Conservation (phyloP, 768 basidiomycete genomes). For the Kwoniella shandongensis region DNA sequence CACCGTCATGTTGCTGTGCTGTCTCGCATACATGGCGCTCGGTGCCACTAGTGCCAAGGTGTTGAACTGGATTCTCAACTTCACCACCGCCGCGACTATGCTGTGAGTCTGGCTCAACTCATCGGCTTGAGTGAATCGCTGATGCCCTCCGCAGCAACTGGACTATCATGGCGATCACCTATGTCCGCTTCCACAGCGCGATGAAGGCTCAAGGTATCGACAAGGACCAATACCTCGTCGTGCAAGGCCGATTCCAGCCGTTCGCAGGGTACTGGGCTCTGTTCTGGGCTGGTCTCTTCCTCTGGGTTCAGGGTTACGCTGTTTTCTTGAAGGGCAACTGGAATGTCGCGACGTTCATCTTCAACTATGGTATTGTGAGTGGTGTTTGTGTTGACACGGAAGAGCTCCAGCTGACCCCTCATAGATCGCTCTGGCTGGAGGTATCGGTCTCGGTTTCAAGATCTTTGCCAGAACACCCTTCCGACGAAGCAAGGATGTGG, state of each 20-base stretch:
- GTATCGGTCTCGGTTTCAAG: constrained; percentile 30
- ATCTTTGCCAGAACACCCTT: constrained; percentile 24
- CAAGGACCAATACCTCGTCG: constrained; percentile 9
- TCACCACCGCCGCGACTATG: constrained; percentile 18
- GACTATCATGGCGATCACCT: constrained; percentile 28
- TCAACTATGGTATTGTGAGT: constrained; percentile 26
- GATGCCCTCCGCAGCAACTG: no score
- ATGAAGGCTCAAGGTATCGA: constrained; percentile 37
- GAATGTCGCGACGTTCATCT: constrained; percentile 20
- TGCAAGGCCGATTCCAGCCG: constrained; percentile 9
- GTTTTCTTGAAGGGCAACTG: constrained; percentile 28
- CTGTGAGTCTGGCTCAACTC: background rate
- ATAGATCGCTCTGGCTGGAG: constrained; percentile 19
- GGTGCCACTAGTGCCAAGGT: constrained; percentile 30
- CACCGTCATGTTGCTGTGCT: constrained; percentile 23
- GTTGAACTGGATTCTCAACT: constrained; percentile 33
- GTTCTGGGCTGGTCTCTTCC: constrained; percentile 20
- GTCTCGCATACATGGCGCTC: constrained; percentile 34
- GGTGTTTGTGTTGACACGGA: no score
- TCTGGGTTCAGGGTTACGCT: constrained; percentile 15
- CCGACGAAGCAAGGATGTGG: constrained; percentile 23
- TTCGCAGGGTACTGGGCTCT: constrained; percentile 23
- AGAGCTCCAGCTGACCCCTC: background rate
- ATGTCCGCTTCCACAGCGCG: constrained; percentile 32
- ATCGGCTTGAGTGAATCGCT: no score